phyloP scores from a whole-genome alignment of 305 asterid species.

The Coffea humblotiana region DNA sequence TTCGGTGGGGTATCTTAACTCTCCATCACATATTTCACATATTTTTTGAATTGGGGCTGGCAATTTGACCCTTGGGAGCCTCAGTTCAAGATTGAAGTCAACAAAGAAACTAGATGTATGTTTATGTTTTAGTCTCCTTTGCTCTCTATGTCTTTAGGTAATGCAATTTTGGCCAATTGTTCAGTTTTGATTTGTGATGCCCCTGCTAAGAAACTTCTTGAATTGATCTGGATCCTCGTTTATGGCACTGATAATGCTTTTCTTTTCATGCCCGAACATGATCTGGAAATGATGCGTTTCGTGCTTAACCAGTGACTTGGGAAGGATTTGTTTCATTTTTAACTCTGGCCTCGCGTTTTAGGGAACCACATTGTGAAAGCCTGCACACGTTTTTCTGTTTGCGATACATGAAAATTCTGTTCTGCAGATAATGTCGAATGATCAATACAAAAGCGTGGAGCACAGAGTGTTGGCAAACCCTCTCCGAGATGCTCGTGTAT shows the following conservation, averaged over 20 bases:
- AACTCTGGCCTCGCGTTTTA: background rate
- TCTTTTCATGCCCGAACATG: too few species aligned
- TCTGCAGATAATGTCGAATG: conserved; percentile 47
- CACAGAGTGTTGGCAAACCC: conserved; percentile 44
- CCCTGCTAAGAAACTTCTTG: background rate
- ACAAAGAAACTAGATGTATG: background rate
- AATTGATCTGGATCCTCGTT: background rate
- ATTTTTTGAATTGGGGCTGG: background rate
- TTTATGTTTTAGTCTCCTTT: background rate
- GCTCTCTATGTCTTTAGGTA: too few species aligned
- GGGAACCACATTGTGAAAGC: too few species aligned
- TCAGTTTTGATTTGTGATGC: background rate
- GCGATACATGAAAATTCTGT: background rate
- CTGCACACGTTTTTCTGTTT: background rate
- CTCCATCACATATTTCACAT: background rate
- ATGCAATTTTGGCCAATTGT: background rate
- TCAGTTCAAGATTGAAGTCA: background rate
- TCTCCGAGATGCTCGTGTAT: conserved; percentile 32
- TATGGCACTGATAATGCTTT: background rate
- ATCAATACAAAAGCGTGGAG: conserved; percentile 43
- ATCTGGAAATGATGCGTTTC: background rate
- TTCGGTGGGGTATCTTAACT: background rate
- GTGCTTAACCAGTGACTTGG: background rate
- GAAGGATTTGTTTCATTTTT: background rate
- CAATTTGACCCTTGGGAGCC: background rate